phyloP scores from a whole-genome alignment of 83 land plant species.

The Picea mariana region DNA sequence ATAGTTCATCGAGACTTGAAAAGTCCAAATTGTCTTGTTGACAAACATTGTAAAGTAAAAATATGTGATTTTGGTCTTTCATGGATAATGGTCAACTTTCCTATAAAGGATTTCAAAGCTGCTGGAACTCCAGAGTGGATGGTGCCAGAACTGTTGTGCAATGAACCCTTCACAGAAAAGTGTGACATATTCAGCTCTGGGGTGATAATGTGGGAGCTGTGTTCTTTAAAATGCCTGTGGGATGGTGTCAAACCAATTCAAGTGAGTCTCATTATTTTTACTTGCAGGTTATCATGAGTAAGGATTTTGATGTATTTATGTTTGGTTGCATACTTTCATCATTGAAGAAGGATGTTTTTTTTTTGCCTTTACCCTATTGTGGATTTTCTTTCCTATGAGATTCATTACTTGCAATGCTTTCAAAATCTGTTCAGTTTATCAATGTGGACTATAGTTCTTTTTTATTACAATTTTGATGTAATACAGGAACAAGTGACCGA shows the following conservation, averaged over 20 bases:
- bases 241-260: conserved; percentile 82
- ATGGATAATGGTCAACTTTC: conserved; percentile 55
- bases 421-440: no score
- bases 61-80: no score
- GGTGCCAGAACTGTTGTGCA: conserved; percentile 97
- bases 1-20: conserved; percentile 59
- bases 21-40: conserved; percentile 98
- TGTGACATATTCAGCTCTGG: conserved; percentile 97
- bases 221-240: conserved; percentile 89
- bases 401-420: no score
- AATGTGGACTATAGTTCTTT: no score
- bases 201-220: conserved; percentile 96
- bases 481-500: no score
- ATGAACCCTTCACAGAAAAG: conserved; percentile 92
- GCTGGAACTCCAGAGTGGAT: conserved; percentile 99
- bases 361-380: no score
- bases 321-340: no score
- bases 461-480: no score
- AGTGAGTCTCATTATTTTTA: conserved; percentile 32
- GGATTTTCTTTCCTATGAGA: no score
- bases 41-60: conserved; percentile 92
- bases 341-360: no score
- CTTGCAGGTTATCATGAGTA: neutral
- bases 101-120: conserved; percentile 75
- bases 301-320: conserved; percentile 16